Percentiles rank a stretch among this genome's conserved stretches.
Conservation (phyloP, 371 early-diverging fungal species). For the Syncephalis plumigaleata region DNA sequence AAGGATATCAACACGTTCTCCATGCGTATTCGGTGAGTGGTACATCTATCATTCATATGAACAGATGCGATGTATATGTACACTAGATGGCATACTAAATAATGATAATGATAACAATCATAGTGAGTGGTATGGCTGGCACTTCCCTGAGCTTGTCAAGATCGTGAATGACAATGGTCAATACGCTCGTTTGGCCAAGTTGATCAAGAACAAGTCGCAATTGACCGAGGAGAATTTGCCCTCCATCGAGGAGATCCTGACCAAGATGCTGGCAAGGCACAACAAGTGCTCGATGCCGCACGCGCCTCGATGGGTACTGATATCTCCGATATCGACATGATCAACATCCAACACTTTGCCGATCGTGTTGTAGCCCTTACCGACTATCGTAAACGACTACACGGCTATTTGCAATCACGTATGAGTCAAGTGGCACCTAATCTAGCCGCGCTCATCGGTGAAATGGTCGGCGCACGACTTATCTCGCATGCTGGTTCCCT, state of each 20-base stretch:
- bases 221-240: slow-evolving; percentile 60
- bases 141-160: slow-evolving; percentile 96
- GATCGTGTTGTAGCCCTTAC: slow-evolving; percentile 74
- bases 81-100: slow-evolving; percentile 22
- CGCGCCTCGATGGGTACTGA: slow-evolving; percentile 92
- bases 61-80: slow-evolving; percentile 60
- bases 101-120: neutral
- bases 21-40: slow-evolving; percentile 63
- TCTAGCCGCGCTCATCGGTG: slow-evolving; percentile 80
- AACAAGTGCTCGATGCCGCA: slow-evolving; percentile 43
- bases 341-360: slow-evolving; percentile 63
- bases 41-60: neutral
- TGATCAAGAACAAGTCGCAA: slow-evolving; percentile 79
- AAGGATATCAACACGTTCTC: slow-evolving; percentile 92
- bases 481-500: slow-evolving; percentile 87
- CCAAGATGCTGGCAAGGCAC: slow-evolving; percentile 42
- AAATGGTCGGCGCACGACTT: slow-evolving; percentile 80
- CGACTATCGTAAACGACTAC: slow-evolving; percentile 74
- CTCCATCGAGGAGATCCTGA: slow-evolving; percentile 56
- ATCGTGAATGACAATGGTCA: slow-evolving; percentile 83
- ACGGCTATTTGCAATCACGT: slow-evolving; percentile 76
- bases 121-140: slow-evolving; percentile 98
- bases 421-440: slow-evolving; percentile 88
- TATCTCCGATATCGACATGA: slow-evolving; percentile 74
- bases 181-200: slow-evolving; percentile 74